Evolutionary conservation across 2,329 filamentous ascomycete genomes (phyloP).

Genomic region (Calonectria naviculata): DNA sequence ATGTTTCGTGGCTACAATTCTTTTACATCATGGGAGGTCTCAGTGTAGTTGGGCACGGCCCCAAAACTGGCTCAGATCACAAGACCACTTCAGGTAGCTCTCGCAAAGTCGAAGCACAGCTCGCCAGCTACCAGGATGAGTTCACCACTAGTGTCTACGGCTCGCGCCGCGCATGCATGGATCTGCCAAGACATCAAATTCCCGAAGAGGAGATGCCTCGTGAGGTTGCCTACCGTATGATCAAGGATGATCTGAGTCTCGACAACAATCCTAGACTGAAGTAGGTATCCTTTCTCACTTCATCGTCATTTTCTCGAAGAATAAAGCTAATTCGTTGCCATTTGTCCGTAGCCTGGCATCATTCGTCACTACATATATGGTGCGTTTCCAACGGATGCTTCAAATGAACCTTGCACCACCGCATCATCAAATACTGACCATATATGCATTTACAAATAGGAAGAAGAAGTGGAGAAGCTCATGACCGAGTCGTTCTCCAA

Average conservation of each 20-base stretch:
- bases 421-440: background rate
- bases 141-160: slow-evolving; percentile 89
- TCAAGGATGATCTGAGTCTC: slow-evolving; percentile 92
- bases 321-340: slow-evolving; percentile 7
- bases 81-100: slow-evolving; percentile 33
- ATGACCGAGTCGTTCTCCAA: slow-evolving; percentile 94
- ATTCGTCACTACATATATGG: slow-evolving; percentile 98
- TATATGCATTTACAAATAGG: slow-evolving; percentile 60
- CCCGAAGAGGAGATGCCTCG: slow-evolving; percentile 91
- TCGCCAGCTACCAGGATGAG: slow-evolving; percentile 63
- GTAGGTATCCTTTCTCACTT: slow-evolving; percentile 54
- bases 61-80: slow-evolving; percentile 39
- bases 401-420: no score
- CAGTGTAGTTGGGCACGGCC: slow-evolving; percentile 48
- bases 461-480: slow-evolving; percentile 95
- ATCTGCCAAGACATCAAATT: slow-evolving; percentile 87
- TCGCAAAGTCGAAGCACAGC: slow-evolving; percentile 52
- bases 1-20: background rate
- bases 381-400: slow-evolving; percentile 49
- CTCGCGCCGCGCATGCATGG: slow-evolving; percentile 81
- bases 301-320: background rate
- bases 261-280: slow-evolving; percentile 92
- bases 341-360: slow-evolving; percentile 75
- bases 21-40: slow-evolving; percentile 62
- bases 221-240: slow-evolving; percentile 93